Percentiles rank a stretch among this genome's conserved stretches.
These are phyloP conservation scores for Yamadazyma trypodendri DNA, from an alignment of 1,139 yeast species.

Conservation along the genomic window DNA sequence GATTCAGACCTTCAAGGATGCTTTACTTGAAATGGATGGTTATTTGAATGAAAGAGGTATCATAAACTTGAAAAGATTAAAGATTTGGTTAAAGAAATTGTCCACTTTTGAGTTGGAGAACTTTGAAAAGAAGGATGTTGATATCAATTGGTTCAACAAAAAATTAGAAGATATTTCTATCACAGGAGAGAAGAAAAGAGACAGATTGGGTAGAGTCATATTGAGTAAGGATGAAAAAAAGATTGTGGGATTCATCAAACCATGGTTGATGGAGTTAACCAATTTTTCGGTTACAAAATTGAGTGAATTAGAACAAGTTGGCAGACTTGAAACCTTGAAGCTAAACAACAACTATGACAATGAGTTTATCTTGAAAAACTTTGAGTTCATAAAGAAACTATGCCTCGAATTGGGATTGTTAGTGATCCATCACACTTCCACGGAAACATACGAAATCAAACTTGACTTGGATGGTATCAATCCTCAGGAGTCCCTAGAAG, in stretches of 20 bases:
- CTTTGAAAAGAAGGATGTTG: slow-evolving; percentile 79
- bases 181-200: slow-evolving; percentile 67
- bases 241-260: slow-evolving; percentile 57
- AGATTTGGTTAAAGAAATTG: slow-evolving; percentile 67
- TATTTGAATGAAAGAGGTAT: slow-evolving; percentile 82
- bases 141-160: slow-evolving; percentile 88
- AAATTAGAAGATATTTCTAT: slow-evolving; percentile 78
- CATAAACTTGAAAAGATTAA: slow-evolving; percentile 71
- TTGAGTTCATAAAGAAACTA: slow-evolving; percentile 60
- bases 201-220: slow-evolving; percentile 62
- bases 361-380: slow-evolving; percentile 47
- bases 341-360: slow-evolving; percentile 34
- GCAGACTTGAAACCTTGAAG: slow-evolving; percentile 46
- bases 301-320: slow-evolving; percentile 38
- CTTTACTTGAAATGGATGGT: slow-evolving; percentile 73
- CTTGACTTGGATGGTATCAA: slow-evolving; percentile 76
- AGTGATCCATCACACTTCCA: slow-evolving; percentile 58
- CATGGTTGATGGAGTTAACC: slow-evolving; percentile 59
- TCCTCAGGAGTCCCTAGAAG: slow-evolving; percentile 63
- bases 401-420: slow-evolving; percentile 68
- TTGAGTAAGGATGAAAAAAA: slow-evolving; percentile 74
- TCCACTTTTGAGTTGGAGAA: slow-evolving; percentile 76
- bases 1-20: slow-evolving; percentile 81
- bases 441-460: slow-evolving; percentile 54
- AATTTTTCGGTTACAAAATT: slow-evolving; percentile 28